Percentiles rank a stretch among this genome's conserved stretches.
Evolutionary conservation across 768 basidiomycete genomes (phyloP).

Genomic region (Macrolepiota dolichaula): DNA sequence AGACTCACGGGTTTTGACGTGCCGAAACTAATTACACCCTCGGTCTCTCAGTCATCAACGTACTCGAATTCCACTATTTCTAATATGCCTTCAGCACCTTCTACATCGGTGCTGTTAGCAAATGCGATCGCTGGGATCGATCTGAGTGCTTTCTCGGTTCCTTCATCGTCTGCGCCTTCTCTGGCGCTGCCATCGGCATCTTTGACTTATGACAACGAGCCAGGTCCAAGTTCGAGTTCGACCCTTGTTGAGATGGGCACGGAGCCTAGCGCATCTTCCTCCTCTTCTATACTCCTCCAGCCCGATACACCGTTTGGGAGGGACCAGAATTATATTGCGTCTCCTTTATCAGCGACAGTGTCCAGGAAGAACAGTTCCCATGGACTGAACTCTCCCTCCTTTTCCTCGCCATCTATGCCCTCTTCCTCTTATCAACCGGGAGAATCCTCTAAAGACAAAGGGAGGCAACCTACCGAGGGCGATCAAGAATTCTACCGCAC

Average conservation of each 20-base stretch:
- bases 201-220: neutral
- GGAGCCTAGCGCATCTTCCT: slow-evolving; percentile 4
- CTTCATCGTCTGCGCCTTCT: slow-evolving; percentile 15
- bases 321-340: neutral
- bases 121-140: slow-evolving; percentile 8
- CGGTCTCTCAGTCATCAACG: slow-evolving; percentile 11
- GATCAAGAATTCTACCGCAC: slow-evolving; percentile 8
- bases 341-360: neutral
- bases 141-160: neutral
- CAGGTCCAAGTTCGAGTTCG: neutral
- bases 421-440: neutral
- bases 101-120: slow-evolving; percentile 8
- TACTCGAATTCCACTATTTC: neutral
- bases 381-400: neutral
- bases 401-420: slow-evolving; percentile 2
- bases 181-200: slow-evolving; percentile 1
- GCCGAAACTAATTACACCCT: slow-evolving; percentile 23
- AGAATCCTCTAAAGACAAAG: slow-evolving; percentile 5
- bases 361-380: slow-evolving; percentile 20
- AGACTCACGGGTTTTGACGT: slow-evolving; percentile 37
- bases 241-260: neutral
- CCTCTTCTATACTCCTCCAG: slow-evolving; percentile 13
- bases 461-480: slow-evolving; percentile 19
- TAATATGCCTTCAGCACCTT: neutral
- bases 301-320: slow-evolving; percentile 5